A percentile compares a stretch with the other conserved stretches of the same genome.
Conservation (phyloP, 2,329 filamentous ascomycete genomes). For the Ascochyta clinopodiicola region DNA sequence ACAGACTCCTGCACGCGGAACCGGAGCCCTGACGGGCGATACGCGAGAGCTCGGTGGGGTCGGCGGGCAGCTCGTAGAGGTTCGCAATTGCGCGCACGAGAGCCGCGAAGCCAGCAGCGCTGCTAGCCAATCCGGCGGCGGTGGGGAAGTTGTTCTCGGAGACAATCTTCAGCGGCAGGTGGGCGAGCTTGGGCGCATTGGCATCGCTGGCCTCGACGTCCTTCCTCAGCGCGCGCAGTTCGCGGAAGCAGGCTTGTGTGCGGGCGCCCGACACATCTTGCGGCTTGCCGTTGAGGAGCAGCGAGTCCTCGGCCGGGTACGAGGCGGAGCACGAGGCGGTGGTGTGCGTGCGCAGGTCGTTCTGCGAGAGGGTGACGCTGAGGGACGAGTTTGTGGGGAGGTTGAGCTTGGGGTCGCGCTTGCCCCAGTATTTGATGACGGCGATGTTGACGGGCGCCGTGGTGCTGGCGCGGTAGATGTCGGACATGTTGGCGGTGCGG, state of each 20-base stretch:
- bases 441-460: slow-evolving; percentile 98
- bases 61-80: slow-evolving; percentile 83
- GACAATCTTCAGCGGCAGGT: slow-evolving; percentile 80
- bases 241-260: slow-evolving; percentile 92
- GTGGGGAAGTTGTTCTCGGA: slow-evolving; percentile 99
- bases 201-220: slow-evolving; percentile 75
- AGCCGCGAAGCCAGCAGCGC: slow-evolving; percentile 70
- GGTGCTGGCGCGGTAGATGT: slow-evolving; percentile 88
- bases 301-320: slow-evolving; percentile 71
- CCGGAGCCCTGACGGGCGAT: slow-evolving; percentile 95
- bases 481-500: slow-evolving; percentile 45
- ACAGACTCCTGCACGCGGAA: slow-evolving; percentile 89
- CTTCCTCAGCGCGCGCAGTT: slow-evolving; percentile 78
- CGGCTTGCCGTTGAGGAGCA: slow-evolving; percentile 81
- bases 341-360: slow-evolving; percentile 92
- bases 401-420: slow-evolving; percentile 91
- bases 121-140: slow-evolving; percentile 79
- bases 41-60: slow-evolving; percentile 81
- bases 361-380: slow-evolving; percentile 93
- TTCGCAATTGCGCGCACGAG: slow-evolving; percentile 85
- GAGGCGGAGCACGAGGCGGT: slow-evolving; percentile 86
- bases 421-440: slow-evolving; percentile 99
- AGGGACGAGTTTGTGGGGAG: slow-evolving; percentile 98
- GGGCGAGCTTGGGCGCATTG: slow-evolving; percentile 81
- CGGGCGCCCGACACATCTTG: slow-evolving; percentile 88